phyloP scores from a whole-genome alignment of 2,329 filamentous ascomycete genomes.

The Fusarium sp. region DNA sequence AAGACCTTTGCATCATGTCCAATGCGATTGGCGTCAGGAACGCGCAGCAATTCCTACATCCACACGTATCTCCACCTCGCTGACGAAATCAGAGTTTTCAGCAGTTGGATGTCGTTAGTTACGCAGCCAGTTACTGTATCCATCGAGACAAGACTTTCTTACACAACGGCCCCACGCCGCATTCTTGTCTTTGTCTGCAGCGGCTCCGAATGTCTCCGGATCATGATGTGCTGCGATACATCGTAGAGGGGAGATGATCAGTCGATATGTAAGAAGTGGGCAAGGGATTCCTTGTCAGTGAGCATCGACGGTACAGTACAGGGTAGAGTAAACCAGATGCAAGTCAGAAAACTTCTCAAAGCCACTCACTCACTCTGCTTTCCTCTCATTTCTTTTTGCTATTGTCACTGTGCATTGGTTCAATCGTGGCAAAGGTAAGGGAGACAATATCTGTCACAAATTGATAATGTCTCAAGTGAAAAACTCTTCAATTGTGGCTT shows the following conservation, averaged over 20 bases:
- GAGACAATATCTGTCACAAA: constrained; percentile 3
- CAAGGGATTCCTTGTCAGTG: constrained; percentile 17
- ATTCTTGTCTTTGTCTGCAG: constrained; percentile 17
- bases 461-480: constrained; percentile 12
- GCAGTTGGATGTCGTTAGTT: not conserved
- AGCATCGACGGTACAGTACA: not conserved
- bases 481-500: constrained; percentile 14
- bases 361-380: not conserved
- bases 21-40: not conserved
- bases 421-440: not conserved
- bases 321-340: not conserved
- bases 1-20: not conserved
- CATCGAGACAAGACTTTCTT: constrained; percentile 9
- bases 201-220: constrained; percentile 43
- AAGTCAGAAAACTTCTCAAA: not conserved
- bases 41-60: constrained; percentile 21
- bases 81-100: constrained; percentile 34
- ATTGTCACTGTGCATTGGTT: not conserved
- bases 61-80: constrained; percentile 31
- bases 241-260: constrained; percentile 30
- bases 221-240: constrained; percentile 30
- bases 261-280: constrained; percentile 17
- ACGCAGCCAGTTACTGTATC: too few relatives aligned
- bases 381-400: not conserved
- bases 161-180: constrained; percentile 39